Evolutionary conservation across 345 rosid genomes (phyloP), one percentile per base, ranked within the genome.

Genomic region (Rhodamnia argentea): DNA sequence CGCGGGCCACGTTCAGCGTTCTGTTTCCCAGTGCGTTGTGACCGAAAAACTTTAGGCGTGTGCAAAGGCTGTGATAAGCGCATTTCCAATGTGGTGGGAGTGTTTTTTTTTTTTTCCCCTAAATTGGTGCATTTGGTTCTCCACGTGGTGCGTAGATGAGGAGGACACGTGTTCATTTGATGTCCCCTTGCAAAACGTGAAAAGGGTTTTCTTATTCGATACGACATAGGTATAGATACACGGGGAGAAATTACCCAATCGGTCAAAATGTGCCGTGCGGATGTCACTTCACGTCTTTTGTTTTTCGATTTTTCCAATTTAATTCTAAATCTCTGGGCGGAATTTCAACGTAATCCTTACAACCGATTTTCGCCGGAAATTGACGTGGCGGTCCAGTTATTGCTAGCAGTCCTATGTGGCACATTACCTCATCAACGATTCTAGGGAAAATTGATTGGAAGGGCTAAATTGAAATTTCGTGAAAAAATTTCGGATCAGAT

Each of bases 291-390:
- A 9, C 2, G 1, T 64, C 8, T 1, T 29, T 7, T 8, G 9
- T 0, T 15, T 64, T 64, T 64, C 4, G 23, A 16, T 15, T 59
- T 64, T 64, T 5, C 1, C 6, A 3, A 64, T 64, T 7, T 29
- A 29, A 3, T 64, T 10, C 0, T 7, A 10, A 29, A 29, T 5
- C 11, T 64, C 0, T 29, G 42, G 9, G 11, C 0, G 1, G 1
- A 7, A 64, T 64, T 64, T 2, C 7, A 7, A 6, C 7, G 23
- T 54, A 7, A 20, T 54, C 23, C 10, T 54, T 54, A 1, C 1
- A 0, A 3, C 7, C 0, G 5, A 29, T 29, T 2, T 64, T 64
- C 4, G 11, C 20, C 1, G 1, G 3, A 22, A 32, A 6, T 0
- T 64, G 22, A 29, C 3, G 23, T 3, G 10, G 24, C 23, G 23